phyloP scores from a whole-genome alignment of 805 yeast genomes.

The Ogataea salicorniae region DNA sequence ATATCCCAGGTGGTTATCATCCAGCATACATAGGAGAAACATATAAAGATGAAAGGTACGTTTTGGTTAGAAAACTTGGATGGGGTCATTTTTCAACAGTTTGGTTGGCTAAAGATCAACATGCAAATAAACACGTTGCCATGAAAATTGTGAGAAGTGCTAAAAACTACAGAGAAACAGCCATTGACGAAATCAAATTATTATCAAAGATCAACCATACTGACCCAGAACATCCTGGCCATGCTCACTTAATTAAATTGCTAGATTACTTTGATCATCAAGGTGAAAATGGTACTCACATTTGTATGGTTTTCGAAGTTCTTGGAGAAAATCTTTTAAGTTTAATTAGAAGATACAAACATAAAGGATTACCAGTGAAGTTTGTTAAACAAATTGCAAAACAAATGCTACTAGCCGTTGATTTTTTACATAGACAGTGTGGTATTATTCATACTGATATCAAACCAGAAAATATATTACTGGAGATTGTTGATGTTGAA shows the following conservation, averaged over 20 bases:
- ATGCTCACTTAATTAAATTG: slow-evolving; percentile 71
- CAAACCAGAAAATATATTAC: slow-evolving; percentile 65
- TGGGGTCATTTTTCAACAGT: slow-evolving; percentile 99
- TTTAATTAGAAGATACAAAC: slow-evolving; percentile 66
- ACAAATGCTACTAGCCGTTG: slow-evolving; percentile 50
- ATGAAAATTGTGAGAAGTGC: slow-evolving; percentile 92
- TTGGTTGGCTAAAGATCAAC: slow-evolving; percentile 73
- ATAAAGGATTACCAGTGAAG: slow-evolving; percentile 43
- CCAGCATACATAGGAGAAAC: slow-evolving; percentile 87
- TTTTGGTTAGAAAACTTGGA: slow-evolving; percentile 83
- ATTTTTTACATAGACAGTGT: slow-evolving; percentile 55
- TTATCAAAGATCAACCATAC: slow-evolving; percentile 61
- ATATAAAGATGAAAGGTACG: slow-evolving; percentile 66
- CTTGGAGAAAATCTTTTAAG: slow-evolving; percentile 90
- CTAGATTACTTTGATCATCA: slow-evolving; percentile 79
- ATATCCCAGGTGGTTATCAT: slow-evolving; percentile 91
- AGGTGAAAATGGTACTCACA: slow-evolving; percentile 91
- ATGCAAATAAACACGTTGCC: slow-evolving; percentile 72
- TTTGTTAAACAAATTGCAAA: slow-evolving; percentile 54
- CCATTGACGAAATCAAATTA: slow-evolving; percentile 85
- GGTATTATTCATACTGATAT: slow-evolving; percentile 72
- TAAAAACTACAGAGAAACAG: slow-evolving; percentile 86
- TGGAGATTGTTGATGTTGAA: slow-evolving; percentile 51
- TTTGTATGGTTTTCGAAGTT: slow-evolving; percentile 96
- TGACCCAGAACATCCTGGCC: slow-evolving; percentile 71